Conservation (phyloP, 768 basidiomycete species). For the Auricularia heimuer region DNA sequence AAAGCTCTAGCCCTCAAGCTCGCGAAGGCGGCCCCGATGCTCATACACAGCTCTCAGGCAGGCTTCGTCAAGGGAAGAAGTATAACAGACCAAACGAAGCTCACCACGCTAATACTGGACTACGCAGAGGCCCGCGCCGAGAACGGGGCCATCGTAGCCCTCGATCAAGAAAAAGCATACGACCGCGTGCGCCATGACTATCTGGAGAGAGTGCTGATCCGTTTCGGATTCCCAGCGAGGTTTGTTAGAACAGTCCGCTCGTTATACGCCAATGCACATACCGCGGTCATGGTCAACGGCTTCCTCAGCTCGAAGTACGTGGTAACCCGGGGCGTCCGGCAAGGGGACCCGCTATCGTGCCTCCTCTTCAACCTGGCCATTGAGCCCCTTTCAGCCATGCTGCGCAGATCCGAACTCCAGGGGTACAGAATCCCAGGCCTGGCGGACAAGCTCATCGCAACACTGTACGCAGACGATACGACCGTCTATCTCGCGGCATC, state of each 20-base stretch:
- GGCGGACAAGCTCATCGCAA: neutral
- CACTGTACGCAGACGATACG: neutral
- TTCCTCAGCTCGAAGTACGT: neutral
- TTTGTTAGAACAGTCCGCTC: neutral
- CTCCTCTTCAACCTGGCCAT: conserved; percentile 12
- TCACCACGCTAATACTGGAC: conserved; percentile 6
- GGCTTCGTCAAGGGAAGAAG: conserved; percentile 10
- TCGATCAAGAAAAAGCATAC: conserved; percentile 11
- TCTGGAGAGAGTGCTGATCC: conserved; percentile 4
- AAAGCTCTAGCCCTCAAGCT: neutral
- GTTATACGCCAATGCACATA: neutral
- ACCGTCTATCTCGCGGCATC: neutral
- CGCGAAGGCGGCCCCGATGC: neutral
- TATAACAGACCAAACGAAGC: conserved; percentile 9
- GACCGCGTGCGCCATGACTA: conserved; percentile 7
- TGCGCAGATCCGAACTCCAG: neutral
- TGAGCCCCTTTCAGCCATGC: conserved; percentile 8
- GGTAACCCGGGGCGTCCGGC: neutral
- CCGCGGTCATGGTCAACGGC: neutral
- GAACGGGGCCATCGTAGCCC: conserved; percentile 7
- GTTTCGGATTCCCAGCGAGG: neutral
- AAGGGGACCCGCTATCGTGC: conserved; percentile 12
- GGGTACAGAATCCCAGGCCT: neutral
- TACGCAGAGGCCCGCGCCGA: neutral
- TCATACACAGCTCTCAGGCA: conserved; percentile 9